phyloP scores from a whole-genome alignment of 192 early-diverging fungal species.

The Coemansia pectinata region DNA sequence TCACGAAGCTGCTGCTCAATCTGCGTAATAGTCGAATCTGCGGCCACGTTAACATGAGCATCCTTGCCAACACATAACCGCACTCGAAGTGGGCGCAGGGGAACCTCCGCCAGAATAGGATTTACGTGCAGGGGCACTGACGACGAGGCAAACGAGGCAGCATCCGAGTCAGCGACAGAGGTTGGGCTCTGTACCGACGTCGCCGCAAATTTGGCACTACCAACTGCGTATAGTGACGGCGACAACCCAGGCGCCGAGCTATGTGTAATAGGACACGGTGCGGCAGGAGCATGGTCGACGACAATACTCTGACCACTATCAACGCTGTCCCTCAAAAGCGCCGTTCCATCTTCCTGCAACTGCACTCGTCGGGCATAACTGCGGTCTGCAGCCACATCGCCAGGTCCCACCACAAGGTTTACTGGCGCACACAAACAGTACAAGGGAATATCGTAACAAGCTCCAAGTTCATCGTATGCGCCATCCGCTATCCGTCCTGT shows the following conservation, averaged over 20 bases:
- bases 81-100: conserved; percentile 4
- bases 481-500: conserved; percentile 72
- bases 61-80: conserved; percentile 26
- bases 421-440: conserved; percentile 65
- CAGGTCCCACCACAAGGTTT: conserved; percentile 48
- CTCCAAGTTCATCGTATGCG: conserved; percentile 79
- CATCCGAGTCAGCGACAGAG: conserved; percentile 8
- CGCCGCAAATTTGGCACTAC: not conserved
- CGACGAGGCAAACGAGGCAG: conserved; percentile 6
- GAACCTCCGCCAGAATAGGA: not conserved
- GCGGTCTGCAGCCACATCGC: not conserved
- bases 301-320: not conserved
- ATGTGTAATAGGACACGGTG: not conserved
- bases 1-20: conserved; percentile 25
- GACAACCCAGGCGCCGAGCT: not conserved
- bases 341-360: not conserved
- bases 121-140: not conserved
- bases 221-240: not conserved
- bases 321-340: not conserved
- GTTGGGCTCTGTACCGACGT: conserved; percentile 9
- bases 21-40: conserved; percentile 32
- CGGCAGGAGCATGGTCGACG: not conserved
- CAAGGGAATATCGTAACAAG: conserved; percentile 65
- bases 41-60: conserved; percentile 11
- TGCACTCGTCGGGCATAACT: conserved; percentile 2